Evolutionary conservation across 2,329 filamentous ascomycete species (phyloP).

Genomic region (Didymella pinodella): DNA sequence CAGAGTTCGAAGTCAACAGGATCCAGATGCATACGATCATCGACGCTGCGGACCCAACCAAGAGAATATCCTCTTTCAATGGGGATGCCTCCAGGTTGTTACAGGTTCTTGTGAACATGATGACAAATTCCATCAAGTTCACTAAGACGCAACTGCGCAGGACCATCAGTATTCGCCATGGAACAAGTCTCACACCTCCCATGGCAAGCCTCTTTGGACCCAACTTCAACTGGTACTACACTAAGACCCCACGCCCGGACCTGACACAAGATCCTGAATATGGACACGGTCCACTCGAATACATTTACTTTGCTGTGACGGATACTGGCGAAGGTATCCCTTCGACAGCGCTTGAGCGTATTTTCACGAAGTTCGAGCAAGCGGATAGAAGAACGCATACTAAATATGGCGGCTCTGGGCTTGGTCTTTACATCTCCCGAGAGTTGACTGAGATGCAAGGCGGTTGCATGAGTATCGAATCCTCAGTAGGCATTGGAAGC

Average conservation of each 20-base stretch:
- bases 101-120: slow-evolving; percentile 39
- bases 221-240: slow-evolving; percentile 17
- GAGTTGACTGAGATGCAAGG: slow-evolving; percentile 40
- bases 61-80: background rate
- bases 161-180: slow-evolving; percentile 24
- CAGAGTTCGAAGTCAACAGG: slow-evolving; percentile 26
- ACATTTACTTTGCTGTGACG: slow-evolving; percentile 7
- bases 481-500: slow-evolving; percentile 28
- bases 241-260: slow-evolving; percentile 7
- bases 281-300: slow-evolving; percentile 3
- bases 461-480: slow-evolving; percentile 34
- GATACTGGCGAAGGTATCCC: slow-evolving; percentile 11
- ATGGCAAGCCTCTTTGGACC: slow-evolving; percentile 3
- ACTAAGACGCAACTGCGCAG: slow-evolving; percentile 26
- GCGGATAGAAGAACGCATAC: slow-evolving; percentile 29
- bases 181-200: slow-evolving; percentile 12
- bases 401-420: slow-evolving; percentile 33
- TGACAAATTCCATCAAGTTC: slow-evolving; percentile 46
- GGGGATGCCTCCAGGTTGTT: slow-evolving; percentile 23
- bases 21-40: slow-evolving; percentile 18
- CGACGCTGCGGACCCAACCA: background rate
- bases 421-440: slow-evolving; percentile 36
- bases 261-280: slow-evolving; percentile 11
- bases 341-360: background rate
- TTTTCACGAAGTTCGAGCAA: slow-evolving; percentile 22